These are phyloP conservation scores for Nemania sp. DNA, from an alignment of 2,329 filamentous ascomycete genomes.

Conservation along the genomic window DNA sequence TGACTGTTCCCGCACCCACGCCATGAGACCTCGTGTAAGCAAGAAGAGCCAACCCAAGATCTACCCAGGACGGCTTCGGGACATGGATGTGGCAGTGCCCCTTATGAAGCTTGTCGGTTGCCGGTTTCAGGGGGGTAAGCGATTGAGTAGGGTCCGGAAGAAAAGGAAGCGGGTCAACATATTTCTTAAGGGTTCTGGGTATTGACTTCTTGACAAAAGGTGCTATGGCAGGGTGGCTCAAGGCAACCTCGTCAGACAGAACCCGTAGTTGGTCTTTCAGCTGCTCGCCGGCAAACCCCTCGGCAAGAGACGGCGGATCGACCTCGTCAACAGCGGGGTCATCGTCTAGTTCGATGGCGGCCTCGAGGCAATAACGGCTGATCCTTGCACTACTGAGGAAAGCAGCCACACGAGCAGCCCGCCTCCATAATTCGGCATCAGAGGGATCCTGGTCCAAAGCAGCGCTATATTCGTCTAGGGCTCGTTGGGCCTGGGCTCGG, in stretches of 20 bases:
- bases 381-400: conserved; percentile 62
- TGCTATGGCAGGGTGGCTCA: conserved; percentile 64
- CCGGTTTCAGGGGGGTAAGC: conserved; percentile 31
- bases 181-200: conserved; percentile 55
- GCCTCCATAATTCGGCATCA: conserved; percentile 69
- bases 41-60: conserved; percentile 49
- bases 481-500: conserved; percentile 47
- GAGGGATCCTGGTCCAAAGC: conserved; percentile 69
- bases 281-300: conserved; percentile 66
- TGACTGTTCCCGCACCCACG: conserved; percentile 42
- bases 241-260: conserved; percentile 58
- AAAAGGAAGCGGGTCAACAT: conserved; percentile 66
- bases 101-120: neutral
- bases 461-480: conserved; percentile 60
- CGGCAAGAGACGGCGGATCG: conserved; percentile 65
- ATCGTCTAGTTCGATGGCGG: conserved; percentile 69
- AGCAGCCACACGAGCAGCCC: conserved; percentile 60
- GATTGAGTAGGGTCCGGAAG: conserved; percentile 56
- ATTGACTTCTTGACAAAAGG: conserved; percentile 60
- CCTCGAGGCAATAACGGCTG: conserved; percentile 66
- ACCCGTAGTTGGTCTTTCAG: conserved; percentile 59
- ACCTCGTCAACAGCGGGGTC: conserved; percentile 66
- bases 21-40: conserved; percentile 43
- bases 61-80: conserved; percentile 47
- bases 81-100: conserved; percentile 40